phyloP scores from a whole-genome alignment of 306 rosid species.

The Castanospermum australe region DNA sequence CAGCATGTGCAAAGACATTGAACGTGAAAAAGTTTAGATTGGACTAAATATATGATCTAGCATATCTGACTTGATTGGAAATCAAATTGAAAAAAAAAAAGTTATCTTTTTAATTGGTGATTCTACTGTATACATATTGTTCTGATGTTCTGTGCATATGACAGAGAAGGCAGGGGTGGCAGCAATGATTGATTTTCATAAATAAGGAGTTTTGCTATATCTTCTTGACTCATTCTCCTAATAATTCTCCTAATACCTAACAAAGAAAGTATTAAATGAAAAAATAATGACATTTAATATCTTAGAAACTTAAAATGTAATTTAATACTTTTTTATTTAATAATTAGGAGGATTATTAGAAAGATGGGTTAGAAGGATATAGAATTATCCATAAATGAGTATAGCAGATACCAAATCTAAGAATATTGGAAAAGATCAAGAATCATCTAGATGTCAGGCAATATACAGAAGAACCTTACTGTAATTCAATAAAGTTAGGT shows the following conservation, averaged over 20 bases:
- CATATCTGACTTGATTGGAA: neutral
- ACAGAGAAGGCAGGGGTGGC: conserved; percentile 17
- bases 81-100: neutral
- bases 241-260: too few species aligned
- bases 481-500: conserved; percentile 21
- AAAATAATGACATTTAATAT: too few species aligned
- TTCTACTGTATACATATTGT: conserved; percentile 22
- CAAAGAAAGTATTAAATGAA: too few species aligned
- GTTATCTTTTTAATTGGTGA: neutral
- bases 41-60: neutral
- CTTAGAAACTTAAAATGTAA: too few species aligned
- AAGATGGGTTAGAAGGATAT: too few species aligned
- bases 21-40: neutral
- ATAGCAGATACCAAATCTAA: conserved; percentile 33
- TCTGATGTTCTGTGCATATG: conserved; percentile 34
- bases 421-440: conserved; percentile 28
- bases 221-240: too few species aligned
- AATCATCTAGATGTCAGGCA: conserved; percentile 32
- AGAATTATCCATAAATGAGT: conserved; percentile 1
- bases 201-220: too few species aligned
- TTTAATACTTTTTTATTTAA: too few species aligned
- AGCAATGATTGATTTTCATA: conserved; percentile 38
- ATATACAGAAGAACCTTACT: conserved; percentile 14
- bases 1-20: conserved; percentile 29
- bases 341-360: too few species aligned